Evolutionary conservation across 345 rosid species (phyloP).

Genomic region (Gossypium mustelinum): DNA sequence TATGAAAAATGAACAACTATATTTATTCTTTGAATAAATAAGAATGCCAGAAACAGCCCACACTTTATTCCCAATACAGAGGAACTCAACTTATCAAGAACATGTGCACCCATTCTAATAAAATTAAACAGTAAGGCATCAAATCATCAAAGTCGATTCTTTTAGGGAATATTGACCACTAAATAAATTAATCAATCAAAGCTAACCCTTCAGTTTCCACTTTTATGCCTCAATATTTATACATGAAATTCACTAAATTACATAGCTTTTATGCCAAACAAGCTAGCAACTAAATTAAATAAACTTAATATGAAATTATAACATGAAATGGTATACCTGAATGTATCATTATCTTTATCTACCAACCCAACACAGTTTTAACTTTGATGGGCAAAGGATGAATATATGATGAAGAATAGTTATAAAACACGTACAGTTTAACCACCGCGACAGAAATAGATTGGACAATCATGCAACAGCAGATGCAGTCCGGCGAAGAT

Average conservation of each 20-base stretch:
- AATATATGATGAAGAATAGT: background rate
- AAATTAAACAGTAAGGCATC: slow-evolving; percentile 1
- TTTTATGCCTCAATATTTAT: slow-evolving; percentile 21
- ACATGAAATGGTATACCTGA: slow-evolving; percentile 36
- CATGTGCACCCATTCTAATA: slow-evolving; percentile 11
- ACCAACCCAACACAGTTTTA: slow-evolving; percentile 17
- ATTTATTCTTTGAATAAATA: background rate
- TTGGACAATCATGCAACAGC: slow-evolving; percentile 50
- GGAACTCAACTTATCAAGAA: background rate
- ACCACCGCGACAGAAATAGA: no score
- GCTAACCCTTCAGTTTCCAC: slow-evolving; percentile 27
- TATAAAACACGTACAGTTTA: background rate
- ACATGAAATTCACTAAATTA: slow-evolving; percentile 26
- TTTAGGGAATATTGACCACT: slow-evolving; percentile 1
- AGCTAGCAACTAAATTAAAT: slow-evolving; percentile 19
- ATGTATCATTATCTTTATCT: slow-evolving; percentile 26
- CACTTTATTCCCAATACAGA: slow-evolving; percentile 23
- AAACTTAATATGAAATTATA: slow-evolving; percentile 22
- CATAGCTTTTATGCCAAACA: slow-evolving; percentile 15
- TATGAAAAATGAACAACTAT: background rate
- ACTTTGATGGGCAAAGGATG: slow-evolving; percentile 15
- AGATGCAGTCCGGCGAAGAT: slow-evolving; percentile 74
- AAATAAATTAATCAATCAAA: slow-evolving; percentile 15
- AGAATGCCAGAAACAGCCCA: slow-evolving; percentile 9
- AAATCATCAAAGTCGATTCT: background rate